These are phyloP conservation scores for Collybiopsis luxurians DNA, from an alignment of 768 basidiomycete genomes.

Conservation along the genomic window DNA sequence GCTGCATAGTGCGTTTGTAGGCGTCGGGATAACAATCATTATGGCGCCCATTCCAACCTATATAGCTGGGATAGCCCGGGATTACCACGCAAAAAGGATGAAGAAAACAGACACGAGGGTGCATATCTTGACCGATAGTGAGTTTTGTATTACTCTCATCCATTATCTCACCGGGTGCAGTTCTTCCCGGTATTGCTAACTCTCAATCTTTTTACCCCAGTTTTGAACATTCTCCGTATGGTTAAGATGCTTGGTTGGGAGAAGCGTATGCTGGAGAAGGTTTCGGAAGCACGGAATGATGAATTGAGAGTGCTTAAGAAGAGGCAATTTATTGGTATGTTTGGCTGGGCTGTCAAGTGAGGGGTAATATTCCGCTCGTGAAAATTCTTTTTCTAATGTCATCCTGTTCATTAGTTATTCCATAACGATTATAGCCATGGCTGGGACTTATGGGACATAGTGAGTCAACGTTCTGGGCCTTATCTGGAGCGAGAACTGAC, in stretches of 20 bases:
- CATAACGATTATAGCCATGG: constrained; percentile 49
- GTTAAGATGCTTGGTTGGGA: constrained; percentile 51
- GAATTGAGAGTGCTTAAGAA: constrained; percentile 42
- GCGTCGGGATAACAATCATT: constrained; percentile 36
- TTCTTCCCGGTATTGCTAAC: too few species aligned
- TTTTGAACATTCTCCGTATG: constrained; percentile 40
- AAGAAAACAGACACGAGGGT: constrained; percentile 44
- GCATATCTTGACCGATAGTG: constrained; percentile 42
- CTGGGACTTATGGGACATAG: constrained; percentile 38
- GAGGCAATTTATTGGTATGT: constrained; percentile 34
- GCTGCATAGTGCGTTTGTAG: constrained; percentile 34
- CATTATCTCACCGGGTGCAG: too few species aligned
- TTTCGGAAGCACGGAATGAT: constrained; percentile 42
- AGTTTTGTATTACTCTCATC: constrained; percentile 13
- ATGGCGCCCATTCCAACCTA: constrained; percentile 43
- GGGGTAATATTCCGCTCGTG: too few species aligned
- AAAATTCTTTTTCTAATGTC: too few species aligned
- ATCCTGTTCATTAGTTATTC: too few species aligned
- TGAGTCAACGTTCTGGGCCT: neutral
- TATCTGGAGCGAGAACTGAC: neutral
- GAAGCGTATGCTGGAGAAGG: constrained; percentile 40
- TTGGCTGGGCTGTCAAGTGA: constrained; percentile 35
- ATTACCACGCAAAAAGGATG: constrained; percentile 36
- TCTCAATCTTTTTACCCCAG: constrained; percentile 27
- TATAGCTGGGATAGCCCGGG: constrained; percentile 32